A percentile compares a stretch with the other conserved stretches of the same genome.
Evolutionary conservation across 495 filamentous ascomycete species (phyloP).

Genomic region (Penicillium goetzii): DNA sequence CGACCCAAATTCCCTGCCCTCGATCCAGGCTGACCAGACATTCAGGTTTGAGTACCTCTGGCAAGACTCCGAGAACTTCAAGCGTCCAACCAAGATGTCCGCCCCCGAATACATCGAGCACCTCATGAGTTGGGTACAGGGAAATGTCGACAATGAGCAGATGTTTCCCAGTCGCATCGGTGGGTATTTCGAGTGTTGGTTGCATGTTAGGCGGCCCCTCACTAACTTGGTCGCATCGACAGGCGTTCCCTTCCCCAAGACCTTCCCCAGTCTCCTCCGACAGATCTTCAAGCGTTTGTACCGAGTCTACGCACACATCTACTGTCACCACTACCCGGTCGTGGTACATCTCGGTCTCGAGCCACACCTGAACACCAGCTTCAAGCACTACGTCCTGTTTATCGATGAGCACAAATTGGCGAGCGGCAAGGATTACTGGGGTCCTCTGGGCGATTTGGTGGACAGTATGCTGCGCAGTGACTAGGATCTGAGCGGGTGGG

Average conservation of each 20-base stretch:
- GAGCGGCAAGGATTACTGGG: slow-evolving; percentile 96
- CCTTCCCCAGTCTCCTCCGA: slow-evolving; percentile 80
- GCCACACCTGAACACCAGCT: slow-evolving; percentile 97
- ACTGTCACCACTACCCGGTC: slow-evolving; percentile 99
- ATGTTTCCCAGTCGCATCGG: slow-evolving; percentile 93
- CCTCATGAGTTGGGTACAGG: slow-evolving; percentile 94
- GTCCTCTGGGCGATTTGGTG: slow-evolving; percentile 93
- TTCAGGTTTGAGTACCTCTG: slow-evolving; percentile 94
- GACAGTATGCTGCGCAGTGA: slow-evolving; percentile 97
- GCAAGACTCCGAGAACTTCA: slow-evolving; percentile 93
- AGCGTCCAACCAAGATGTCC: slow-evolving; percentile 95
- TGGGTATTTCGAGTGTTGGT: slow-evolving; percentile 37
- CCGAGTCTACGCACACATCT: slow-evolving; percentile 98
- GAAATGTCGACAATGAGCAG: slow-evolving; percentile 92
- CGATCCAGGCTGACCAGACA: background rate
- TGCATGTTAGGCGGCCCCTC: background rate
- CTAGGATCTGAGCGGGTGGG: slow-evolving; percentile 41
- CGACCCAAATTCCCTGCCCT: background rate
- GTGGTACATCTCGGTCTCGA: slow-evolving; percentile 93
- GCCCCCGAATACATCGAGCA: slow-evolving; percentile 97
- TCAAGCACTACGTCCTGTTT: slow-evolving; percentile 99
- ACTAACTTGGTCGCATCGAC: slow-evolving; percentile 12
- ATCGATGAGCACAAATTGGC: slow-evolving; percentile 90
- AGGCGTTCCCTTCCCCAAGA: slow-evolving; percentile 96
- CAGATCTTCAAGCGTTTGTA: slow-evolving; percentile 99